These are phyloP conservation scores for Clarkia xantiana DNA, from an alignment of 345 rosid species.

Conservation along the genomic window DNA sequence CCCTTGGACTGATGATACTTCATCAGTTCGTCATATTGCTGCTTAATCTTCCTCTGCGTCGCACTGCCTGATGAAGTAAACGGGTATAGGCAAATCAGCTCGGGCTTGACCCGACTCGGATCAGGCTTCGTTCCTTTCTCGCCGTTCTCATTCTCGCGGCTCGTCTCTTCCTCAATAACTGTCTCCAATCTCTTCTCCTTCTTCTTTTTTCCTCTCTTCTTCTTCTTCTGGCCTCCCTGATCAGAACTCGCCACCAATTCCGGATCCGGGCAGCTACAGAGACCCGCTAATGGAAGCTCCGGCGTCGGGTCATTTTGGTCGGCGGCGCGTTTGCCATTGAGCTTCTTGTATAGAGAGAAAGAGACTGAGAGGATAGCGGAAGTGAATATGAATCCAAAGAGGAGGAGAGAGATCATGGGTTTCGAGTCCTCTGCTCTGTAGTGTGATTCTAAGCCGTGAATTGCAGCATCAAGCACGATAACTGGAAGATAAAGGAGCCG, in stretches of 20 bases:
- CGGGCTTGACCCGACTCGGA: conserved; percentile 32
- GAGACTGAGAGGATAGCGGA: conserved; percentile 19
- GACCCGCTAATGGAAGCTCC: neutral
- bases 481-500: neutral
- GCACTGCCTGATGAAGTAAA: conserved; percentile 74
- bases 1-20: conserved; percentile 51
- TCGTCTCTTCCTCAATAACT: conserved; percentile 7
- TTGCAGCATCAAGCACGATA: no score
- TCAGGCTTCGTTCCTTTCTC: conserved; percentile 8
- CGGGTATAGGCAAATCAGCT: conserved; percentile 61
- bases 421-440: neutral
- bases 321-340: conserved; percentile 9
- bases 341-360: conserved; percentile 21
- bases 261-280: conserved; percentile 17
- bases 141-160: no score
- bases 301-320: neutral
- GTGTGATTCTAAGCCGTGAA: no score
- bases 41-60: conserved; percentile 90
- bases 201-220: conserved; percentile 24
- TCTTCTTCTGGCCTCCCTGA: conserved; percentile 6
- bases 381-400: conserved; percentile 22
- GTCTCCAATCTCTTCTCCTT: conserved; percentile 40
- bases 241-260: conserved; percentile 8
- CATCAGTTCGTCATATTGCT: conserved; percentile 67
- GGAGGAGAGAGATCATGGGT: conserved; percentile 9